Evolutionary conservation across 225 moss, liverwort and hornwort genomes (phyloP), one percentile per base, ranked within the genome.

Genomic region (Thuidium tamariscinum): DNA sequence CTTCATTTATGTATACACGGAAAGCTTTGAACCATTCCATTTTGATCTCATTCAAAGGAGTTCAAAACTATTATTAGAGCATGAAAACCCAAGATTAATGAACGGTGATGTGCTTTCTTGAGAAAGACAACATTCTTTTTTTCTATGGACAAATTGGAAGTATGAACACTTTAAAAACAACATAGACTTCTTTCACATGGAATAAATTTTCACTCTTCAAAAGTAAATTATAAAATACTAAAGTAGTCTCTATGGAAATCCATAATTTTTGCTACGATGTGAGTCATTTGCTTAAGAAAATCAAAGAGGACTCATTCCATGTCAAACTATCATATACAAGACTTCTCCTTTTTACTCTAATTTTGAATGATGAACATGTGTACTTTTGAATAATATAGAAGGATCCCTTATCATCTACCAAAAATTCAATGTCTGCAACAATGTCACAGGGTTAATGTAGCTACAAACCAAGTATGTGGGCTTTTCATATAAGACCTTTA

Each of bases 201-300:
- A n/a, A 68, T 2, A 1, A 2, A 20, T 68, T n/a, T 13, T 37
- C 23, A 12, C 1, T 23, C 11, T 65, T 65, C 2, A n/a, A 1
- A 10, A 2, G 5, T 18, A 34, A 17, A 16, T 4, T 16, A 4
- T 16, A 1, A 0, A 32, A 63, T 0, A 4, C 0, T 0, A 0
- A 1, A 2, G 0, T 25, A 1, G 2, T 70, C 9, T 5, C 3
- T 0, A 0, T 42, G 2, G 5, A 27, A 70, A 42, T 70, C 9
- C 5, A 41, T 9, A 1, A 0, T 39, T 41, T 42, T 26, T 0
- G 26, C 0, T 69, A 41, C 0, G 0, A 0, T 26, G 4, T 9
- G 0, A 14, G 16, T 70, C 16, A 27, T 16, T 42, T 27, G 5
- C 5, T 26, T 26, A 16, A 41, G 15, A 51, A 37, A 16, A 14